Evolutionary conservation across 2,329 filamentous ascomycete species (phyloP).

Genomic region (Sphaerulina musiva): DNA sequence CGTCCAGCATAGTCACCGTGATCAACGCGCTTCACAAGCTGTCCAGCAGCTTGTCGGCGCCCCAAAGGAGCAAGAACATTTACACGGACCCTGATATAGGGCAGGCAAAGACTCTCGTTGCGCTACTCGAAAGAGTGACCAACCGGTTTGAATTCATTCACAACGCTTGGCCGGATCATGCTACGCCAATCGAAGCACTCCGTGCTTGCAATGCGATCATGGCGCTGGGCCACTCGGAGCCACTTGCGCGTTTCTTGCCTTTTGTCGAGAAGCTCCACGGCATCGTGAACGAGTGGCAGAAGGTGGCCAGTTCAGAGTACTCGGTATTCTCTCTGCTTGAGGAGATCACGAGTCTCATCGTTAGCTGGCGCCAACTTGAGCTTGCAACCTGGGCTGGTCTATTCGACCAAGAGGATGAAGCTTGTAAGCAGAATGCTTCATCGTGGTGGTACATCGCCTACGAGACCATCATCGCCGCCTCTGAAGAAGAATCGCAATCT

Average conservation of each 20-base stretch:
- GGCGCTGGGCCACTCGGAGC: constrained; percentile 69
- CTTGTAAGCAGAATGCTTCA: constrained; percentile 68
- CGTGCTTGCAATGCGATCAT: constrained; percentile 67
- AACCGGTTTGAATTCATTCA: constrained; percentile 65
- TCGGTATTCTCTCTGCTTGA: constrained; percentile 66
- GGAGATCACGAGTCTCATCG: constrained; percentile 69
- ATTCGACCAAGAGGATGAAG: constrained; percentile 74
- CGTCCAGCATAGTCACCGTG: constrained; percentile 7
- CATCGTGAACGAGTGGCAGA: constrained; percentile 89
- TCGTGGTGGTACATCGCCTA: constrained; percentile 98
- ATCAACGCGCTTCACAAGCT: constrained; percentile 5
- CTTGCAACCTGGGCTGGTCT: constrained; percentile 85
- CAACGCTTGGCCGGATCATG: constrained; percentile 61
- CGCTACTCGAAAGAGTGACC: constrained; percentile 62
- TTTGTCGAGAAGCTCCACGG: constrained; percentile 81
- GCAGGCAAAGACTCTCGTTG: constrained; percentile 68
- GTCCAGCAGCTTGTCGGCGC: constrained; percentile 1
- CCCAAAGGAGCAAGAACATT: constrained; percentile 55
- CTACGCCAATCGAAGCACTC: constrained; percentile 74
- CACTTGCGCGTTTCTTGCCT: constrained; percentile 77
- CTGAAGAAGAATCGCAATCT: constrained; percentile 33
- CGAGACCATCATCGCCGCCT: constrained; percentile 68
- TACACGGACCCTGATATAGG: constrained; percentile 73
- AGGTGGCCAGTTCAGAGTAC: constrained; percentile 76
- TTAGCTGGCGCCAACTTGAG: constrained; percentile 85